Evolutionary conservation across 208 protist genomes (phyloP).

Genomic region (Leishmania arabica): DNA sequence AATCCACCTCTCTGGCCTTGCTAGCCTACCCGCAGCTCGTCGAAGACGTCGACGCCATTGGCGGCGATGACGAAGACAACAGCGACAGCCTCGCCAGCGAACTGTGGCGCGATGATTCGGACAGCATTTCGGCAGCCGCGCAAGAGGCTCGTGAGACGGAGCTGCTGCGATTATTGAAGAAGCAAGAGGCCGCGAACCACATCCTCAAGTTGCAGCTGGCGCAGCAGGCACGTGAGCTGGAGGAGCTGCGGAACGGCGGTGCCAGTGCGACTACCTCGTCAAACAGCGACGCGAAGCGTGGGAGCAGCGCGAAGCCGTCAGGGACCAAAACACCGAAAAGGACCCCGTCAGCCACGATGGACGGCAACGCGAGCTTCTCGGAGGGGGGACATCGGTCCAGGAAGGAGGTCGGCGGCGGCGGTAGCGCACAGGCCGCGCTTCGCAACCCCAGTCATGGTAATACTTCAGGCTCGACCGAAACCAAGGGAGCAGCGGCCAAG

Average conservation of each 20-base stretch:
- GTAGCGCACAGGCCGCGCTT: background rate
- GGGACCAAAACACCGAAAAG: background rate
- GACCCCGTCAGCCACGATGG: background rate
- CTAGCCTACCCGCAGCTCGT: slow-evolving; percentile 65
- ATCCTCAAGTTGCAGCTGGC: slow-evolving; percentile 48
- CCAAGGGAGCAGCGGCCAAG: background rate
- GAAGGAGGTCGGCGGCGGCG: too few species aligned
- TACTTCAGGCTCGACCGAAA: background rate
- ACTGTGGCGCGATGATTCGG: slow-evolving; percentile 32
- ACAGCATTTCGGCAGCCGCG: slow-evolving; percentile 19
- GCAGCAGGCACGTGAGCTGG: slow-evolving; percentile 56
- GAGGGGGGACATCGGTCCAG: background rate
- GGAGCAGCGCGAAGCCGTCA: background rate
- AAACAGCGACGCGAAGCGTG: background rate
- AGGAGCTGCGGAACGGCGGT: slow-evolving; percentile 22
- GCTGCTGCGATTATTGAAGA: slow-evolving; percentile 53
- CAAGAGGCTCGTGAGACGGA: slow-evolving; percentile 40
- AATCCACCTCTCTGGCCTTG: slow-evolving; percentile 61
- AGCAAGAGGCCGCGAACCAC: slow-evolving; percentile 59
- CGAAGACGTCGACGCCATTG: slow-evolving; percentile 50
- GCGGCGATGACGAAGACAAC: slow-evolving; percentile 46
- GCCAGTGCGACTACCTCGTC: background rate
- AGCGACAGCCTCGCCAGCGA: slow-evolving; percentile 33
- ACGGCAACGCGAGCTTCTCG: slow-evolving; percentile 10
- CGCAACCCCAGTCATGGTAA: background rate